A percentile compares a stretch with the other conserved stretches of the same genome.
Evolutionary conservation across 1,139 yeast genomes (phyloP).

Genomic region (Diutina catenulata): DNA sequence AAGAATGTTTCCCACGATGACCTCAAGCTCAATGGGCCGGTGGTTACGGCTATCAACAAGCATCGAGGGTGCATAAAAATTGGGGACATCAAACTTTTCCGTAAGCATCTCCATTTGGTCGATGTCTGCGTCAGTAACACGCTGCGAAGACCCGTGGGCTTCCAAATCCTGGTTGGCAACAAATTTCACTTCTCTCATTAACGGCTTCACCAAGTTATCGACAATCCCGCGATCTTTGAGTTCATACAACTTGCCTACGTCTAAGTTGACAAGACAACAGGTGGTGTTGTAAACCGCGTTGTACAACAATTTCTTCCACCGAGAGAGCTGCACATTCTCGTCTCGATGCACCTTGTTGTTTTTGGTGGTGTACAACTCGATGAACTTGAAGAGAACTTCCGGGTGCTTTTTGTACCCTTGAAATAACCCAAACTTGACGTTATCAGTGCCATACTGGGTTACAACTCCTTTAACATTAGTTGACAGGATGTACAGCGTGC

Average conservation of each 20-base stretch:
- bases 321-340: conserved; percentile 36
- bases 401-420: no score
- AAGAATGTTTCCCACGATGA: conserved; percentile 62
- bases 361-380: conserved; percentile 35
- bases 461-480: neutral
- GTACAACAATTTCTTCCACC: conserved; percentile 69
- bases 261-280: conserved; percentile 37
- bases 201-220: conserved; percentile 35
- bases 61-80: conserved; percentile 64
- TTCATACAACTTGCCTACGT: conserved; percentile 22
- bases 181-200: conserved; percentile 50
- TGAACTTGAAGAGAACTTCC: conserved; percentile 21
- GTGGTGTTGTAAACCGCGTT: conserved; percentile 58
- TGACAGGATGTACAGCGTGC: neutral
- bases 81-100: conserved; percentile 40
- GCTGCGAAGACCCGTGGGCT: neutral
- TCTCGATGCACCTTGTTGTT: conserved; percentile 34
- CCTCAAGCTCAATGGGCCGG: conserved; percentile 61
- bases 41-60: conserved; percentile 61
- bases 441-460: neutral
- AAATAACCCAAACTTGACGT: conserved; percentile 2
- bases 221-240: conserved; percentile 16
- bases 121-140: neutral
- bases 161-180: conserved; percentile 48
- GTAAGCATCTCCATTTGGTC: conserved; percentile 39